Percentiles rank a stretch among this genome's conserved stretches.
Evolutionary conservation across 2,329 filamentous ascomycete species (phyloP).

Genomic region (Chalaropsis thielavioides): DNA sequence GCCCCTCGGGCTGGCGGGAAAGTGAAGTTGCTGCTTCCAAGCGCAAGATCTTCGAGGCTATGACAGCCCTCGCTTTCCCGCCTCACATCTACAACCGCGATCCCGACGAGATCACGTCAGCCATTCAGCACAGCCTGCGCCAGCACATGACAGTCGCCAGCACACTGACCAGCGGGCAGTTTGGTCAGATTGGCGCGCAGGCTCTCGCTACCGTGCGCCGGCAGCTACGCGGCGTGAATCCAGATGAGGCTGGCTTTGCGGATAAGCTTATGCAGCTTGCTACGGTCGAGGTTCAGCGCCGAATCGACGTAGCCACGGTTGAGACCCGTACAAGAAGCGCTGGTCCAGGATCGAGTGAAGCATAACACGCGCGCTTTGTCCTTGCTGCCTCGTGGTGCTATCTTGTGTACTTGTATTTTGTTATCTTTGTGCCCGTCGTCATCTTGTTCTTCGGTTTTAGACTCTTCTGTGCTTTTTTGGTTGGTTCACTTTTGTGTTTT

Average conservation of each 20-base stretch:
- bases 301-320: not conserved
- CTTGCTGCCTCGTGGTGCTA: not conserved
- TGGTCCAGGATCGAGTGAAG: not conserved
- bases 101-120: constrained; percentile 6
- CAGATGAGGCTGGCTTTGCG: constrained; percentile 1
- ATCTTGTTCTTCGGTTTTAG: not conserved
- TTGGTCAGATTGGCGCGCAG: constrained; percentile 12
- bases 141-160: constrained; percentile 8
- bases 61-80: not conserved
- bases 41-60: constrained; percentile 1
- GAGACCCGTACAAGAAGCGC: not conserved
- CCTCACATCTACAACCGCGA: constrained; percentile 10
- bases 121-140: constrained; percentile 12
- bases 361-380: not conserved
- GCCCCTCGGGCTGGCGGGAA: not conserved
- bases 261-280: constrained; percentile 6
- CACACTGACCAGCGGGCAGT: constrained; percentile 12
- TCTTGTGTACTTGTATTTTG: constrained; percentile 1
- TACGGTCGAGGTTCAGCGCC: constrained; percentile 10
- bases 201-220: constrained; percentile 5
- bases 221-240: not conserved
- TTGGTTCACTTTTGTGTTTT: not conserved
- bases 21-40: not conserved
- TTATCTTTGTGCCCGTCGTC: not conserved
- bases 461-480: not conserved